Base-by-base conservation (phyloP, 192 early-diverging fungal species). In the Coemansia sp. region DNA sequence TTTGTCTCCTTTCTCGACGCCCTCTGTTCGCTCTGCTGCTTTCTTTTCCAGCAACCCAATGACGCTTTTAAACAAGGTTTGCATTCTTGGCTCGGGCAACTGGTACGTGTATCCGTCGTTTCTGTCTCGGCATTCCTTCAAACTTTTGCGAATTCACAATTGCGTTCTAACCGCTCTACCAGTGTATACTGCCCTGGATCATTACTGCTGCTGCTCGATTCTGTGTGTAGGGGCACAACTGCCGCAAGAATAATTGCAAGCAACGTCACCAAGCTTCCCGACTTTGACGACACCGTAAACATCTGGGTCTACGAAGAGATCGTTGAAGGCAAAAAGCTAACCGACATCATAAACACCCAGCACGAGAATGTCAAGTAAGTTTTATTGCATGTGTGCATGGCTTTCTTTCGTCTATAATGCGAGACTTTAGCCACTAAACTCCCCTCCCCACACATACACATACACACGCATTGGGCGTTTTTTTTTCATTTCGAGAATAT, bases 261-360 rank as follows among this genome's bases (percentile, higher is more conserved):
- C 69, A 99, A 99, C 76, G 91, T 95, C 34, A 67, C 64, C 14
- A 78, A 83, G 63, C 87, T 88, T 42, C 70, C 84, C 43, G 66
- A 67, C 48, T 96, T 94, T 82, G 90, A 95, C 79, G 62, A 74
- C 29, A 82, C 88, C 42, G 93, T 96, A 59, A 88, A 87, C 56
- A 93, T 95, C 89, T 99, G 95, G 94, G 97, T 99, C 19, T 95
- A 89, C 82, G 95, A 99, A 75, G 97, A 99, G 76, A 56, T 89
- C 35, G 80, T 95, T 42, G 78, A 94, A 50, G 93, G 91, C 42
- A 71, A 88, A 61, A 91, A 91, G 42, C 85, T 99, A 35, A 93
- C 95, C 14, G 91, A 97, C 13, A 89, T 97, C 67, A 97, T 99
- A 83, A 99, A 99, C 86, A 89, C 84, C 20, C 74, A 85, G 59